Evolutionary conservation across 2,329 filamentous ascomycete species (phyloP).

Genomic region (Coniochaeta sp.): DNA sequence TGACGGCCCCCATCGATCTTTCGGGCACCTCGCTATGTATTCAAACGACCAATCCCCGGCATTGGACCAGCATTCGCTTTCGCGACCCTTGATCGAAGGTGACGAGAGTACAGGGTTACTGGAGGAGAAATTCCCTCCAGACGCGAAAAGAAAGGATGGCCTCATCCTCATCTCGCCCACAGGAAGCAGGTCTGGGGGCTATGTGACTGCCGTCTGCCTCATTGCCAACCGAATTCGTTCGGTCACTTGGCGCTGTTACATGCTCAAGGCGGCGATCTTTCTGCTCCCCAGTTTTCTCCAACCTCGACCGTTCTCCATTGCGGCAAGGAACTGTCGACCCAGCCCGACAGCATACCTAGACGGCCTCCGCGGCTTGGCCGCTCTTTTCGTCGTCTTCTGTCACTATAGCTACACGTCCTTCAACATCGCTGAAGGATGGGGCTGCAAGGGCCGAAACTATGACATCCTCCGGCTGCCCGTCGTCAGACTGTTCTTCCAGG

Average conservation of each 20-base stretch:
- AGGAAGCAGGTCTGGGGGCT: background rate
- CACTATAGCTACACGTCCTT: conserved; percentile 48
- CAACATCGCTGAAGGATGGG: conserved; percentile 42
- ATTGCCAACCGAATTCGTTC: conserved; percentile 4
- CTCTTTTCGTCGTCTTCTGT: conserved; percentile 48
- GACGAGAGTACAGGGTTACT: conserved; percentile 38
- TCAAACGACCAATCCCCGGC: conserved; percentile 8
- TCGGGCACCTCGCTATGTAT: background rate
- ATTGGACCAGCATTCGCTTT: conserved; percentile 30
- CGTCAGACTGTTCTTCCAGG: conserved; percentile 44
- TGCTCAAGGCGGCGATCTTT: conserved; percentile 33
- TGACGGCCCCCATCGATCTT: background rate
- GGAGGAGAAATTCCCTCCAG: conserved; percentile 34
- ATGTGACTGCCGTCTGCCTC: background rate
- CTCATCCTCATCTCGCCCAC: conserved; percentile 3
- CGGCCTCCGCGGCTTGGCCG: conserved; percentile 48
- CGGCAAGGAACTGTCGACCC: conserved; percentile 30
- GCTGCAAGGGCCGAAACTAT: conserved; percentile 33
- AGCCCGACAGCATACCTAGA: conserved; percentile 50
- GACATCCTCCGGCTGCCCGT: conserved; percentile 44
- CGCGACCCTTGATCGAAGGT: conserved; percentile 23
- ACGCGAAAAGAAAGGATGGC: conserved; percentile 35
- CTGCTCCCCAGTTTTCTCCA: conserved; percentile 47
- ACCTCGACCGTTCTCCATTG: conserved; percentile 27
- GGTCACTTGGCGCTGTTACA: conserved; percentile 27